A percentile compares a stretch with the other conserved stretches of the same genome.
phyloP scores from a whole-genome alignment of 163 green algal species.

The Coccomyxa subellipsoidea region DNA sequence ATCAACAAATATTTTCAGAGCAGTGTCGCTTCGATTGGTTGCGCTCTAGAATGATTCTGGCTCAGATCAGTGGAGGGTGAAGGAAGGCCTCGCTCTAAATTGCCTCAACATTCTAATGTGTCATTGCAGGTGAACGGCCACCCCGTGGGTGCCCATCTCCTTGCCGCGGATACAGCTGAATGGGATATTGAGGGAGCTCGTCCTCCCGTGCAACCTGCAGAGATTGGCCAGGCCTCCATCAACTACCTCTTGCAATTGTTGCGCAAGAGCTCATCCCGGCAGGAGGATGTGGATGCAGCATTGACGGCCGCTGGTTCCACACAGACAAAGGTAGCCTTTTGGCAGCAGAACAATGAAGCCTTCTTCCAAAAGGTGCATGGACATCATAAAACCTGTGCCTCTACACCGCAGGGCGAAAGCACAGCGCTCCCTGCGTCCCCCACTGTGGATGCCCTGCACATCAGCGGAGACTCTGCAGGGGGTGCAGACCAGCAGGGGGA shows the following conservation, averaged over 20 bases:
- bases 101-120: neutral
- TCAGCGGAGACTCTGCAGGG: neutral
- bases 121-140: neutral
- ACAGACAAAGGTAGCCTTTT: neutral
- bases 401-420: neutral
- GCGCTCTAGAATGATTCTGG: too few relatives aligned
- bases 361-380: neutral
- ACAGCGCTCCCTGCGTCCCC: too few relatives aligned
- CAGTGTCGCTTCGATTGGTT: too few relatives aligned
- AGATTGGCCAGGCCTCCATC: neutral
- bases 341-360: neutral
- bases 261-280: neutral
- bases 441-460: neutral
- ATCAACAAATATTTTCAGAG: too few relatives aligned
- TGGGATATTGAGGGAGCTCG: neutral
- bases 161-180: neutral
- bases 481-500: neutral
- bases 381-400: neutral
- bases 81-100: neutral
- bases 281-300: neutral
- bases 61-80: neutral
- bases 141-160: neutral
- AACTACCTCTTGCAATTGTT: neutral
- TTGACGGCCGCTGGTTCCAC: neutral
- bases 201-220: neutral